phyloP scores from a whole-genome alignment of 1,284 basidiomycete genomes.

The Grifola frondosa region DNA sequence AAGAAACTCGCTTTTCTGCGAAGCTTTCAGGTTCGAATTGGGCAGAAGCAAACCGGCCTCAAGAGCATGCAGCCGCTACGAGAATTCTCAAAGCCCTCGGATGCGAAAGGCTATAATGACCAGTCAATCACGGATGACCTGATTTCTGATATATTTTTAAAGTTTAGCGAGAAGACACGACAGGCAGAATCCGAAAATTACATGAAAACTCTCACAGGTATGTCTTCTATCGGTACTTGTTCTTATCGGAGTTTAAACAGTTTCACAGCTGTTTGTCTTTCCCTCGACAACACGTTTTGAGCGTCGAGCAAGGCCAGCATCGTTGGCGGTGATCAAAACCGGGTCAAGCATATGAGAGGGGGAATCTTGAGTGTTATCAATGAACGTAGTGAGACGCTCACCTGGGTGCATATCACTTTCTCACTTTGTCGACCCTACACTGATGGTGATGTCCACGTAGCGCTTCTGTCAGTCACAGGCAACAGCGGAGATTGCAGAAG shows the following conservation, averaged over 20 bases:
- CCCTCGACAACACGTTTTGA: conserved; percentile 5
- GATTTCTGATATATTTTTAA: neutral
- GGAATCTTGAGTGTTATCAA: conserved; percentile 1
- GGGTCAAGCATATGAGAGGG: neutral
- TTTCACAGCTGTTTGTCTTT: conserved; percentile 3
- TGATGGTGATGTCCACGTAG: neutral
- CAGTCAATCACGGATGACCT: conserved; percentile 1
- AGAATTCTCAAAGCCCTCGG: neutral
- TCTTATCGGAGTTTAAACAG: neutral
- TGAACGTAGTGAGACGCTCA: neutral
- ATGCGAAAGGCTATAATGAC: neutral
- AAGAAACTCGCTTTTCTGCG: neutral
- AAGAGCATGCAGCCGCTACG: neutral
- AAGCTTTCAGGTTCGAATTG: too few relatives aligned
- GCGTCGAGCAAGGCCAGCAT: conserved; percentile 1
- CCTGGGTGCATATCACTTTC: conserved; percentile 3
- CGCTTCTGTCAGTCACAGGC: conserved; percentile 3
- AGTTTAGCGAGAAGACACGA: neutral
- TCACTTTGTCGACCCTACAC: neutral
- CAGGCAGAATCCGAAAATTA: neutral
- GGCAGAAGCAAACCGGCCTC: neutral
- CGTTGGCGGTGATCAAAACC: neutral
- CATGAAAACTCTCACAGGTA: too few relatives aligned
- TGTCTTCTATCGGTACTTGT: neutral
- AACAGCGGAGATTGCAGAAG: conserved; percentile 17